phyloP scores from a whole-genome alignment of 257 asterid genomes.

The Fraxinus pennsylvanica region DNA sequence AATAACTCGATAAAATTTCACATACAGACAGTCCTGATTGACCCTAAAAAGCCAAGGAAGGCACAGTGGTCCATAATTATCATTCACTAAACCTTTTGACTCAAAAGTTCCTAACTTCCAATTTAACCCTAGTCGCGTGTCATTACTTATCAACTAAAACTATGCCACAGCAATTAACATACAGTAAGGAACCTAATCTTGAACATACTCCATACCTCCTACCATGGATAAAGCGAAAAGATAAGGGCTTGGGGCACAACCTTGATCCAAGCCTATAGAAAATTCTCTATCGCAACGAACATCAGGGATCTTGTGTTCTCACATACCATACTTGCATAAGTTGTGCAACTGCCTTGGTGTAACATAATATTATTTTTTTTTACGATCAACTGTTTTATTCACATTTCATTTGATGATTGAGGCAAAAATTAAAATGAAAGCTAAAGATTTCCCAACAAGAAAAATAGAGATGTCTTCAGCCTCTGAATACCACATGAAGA shows the following conservation, averaged over 20 bases:
- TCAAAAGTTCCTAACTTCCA: not conserved
- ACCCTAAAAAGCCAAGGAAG: not conserved
- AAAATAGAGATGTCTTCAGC: not conserved
- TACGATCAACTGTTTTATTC: not conserved
- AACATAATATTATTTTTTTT: not conserved
- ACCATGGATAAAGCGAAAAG: not conserved
- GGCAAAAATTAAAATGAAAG: not conserved
- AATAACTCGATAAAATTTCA: not conserved
- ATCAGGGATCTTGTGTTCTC: not conserved
- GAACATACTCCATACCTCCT: not conserved
- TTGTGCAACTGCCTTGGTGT: not conserved
- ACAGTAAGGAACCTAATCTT: not conserved
- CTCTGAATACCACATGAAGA: constrained; percentile 6
- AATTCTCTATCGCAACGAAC: not conserved
- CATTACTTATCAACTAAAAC: not conserved
- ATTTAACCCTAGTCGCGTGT: not conserved
- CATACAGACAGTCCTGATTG: not conserved
- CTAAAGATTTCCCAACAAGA: too few relatives aligned
- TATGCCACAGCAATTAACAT: not conserved
- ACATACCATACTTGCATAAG: not conserved
- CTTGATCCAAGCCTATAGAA: not conserved
- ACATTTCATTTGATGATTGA: not conserved
- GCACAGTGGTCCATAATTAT: not conserved
- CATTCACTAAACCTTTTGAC: not conserved
- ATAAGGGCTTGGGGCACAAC: not conserved